Evolutionary conservation across 2,329 filamentous ascomycete species (phyloP).

Genomic region (Xylaria hypoxylon): DNA sequence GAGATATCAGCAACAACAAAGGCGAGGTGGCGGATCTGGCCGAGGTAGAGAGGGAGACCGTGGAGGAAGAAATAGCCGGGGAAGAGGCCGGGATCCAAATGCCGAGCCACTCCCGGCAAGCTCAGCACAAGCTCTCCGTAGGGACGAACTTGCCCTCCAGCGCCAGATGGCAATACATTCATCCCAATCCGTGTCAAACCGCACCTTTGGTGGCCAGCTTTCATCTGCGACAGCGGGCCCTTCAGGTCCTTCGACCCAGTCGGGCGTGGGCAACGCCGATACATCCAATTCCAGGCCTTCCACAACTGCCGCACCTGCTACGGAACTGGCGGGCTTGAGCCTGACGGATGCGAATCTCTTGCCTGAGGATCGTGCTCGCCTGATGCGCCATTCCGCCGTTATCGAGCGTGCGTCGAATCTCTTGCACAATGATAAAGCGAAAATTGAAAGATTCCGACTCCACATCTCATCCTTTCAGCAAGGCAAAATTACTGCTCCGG

Average conservation of each 20-base stretch:
- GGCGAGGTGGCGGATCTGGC: constrained; percentile 56
- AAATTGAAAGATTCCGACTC: constrained; percentile 80
- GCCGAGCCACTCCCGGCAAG: constrained; percentile 80
- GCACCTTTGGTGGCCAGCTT: constrained; percentile 87
- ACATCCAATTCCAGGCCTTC: constrained; percentile 43
- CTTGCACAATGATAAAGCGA: constrained; percentile 79
- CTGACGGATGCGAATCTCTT: constrained; percentile 67
- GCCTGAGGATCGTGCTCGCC: constrained; percentile 83
- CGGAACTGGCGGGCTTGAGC: constrained; percentile 63
- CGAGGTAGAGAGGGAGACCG: constrained; percentile 55
- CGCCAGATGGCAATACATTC: constrained; percentile 92
- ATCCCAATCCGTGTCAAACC: constrained; percentile 80
- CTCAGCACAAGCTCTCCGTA: constrained; percentile 81
- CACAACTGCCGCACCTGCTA: constrained; percentile 43
- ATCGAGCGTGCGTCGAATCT: constrained; percentile 86
- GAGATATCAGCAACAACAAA: constrained; percentile 74
- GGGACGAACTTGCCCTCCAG: constrained; percentile 92
- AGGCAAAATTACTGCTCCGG: constrained; percentile 74
- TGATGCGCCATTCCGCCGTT: constrained; percentile 83
- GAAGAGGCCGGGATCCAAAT: constrained; percentile 82
- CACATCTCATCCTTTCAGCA: constrained; percentile 83
- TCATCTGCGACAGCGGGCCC: constrained; percentile 66
- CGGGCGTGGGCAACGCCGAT: constrained; percentile 10
- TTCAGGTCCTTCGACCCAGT: constrained; percentile 54
- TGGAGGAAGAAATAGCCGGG: constrained; percentile 58